phyloP scores from a whole-genome alignment of 2,329 filamentous ascomycete species.

The Cladorrhinum sp. region DNA sequence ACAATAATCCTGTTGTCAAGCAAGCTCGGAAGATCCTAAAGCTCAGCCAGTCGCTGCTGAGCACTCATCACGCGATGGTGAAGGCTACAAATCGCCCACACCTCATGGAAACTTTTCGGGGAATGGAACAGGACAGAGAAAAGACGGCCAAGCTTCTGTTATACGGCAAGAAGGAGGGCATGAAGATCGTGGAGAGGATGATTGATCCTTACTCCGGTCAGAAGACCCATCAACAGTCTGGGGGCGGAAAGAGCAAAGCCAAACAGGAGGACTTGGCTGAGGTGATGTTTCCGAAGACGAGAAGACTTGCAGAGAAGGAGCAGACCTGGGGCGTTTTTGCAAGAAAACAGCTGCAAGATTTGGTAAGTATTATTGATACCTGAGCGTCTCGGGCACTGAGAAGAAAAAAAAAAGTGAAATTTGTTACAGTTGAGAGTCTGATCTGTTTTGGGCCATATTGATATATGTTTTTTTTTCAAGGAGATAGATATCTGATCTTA shows the following conservation, averaged over 20 bases:
- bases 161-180: constrained; percentile 33
- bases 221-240: background rate
- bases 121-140: constrained; percentile 35
- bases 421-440: too few relatives aligned
- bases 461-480: too few relatives aligned
- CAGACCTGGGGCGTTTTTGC: constrained; percentile 24
- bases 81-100: background rate
- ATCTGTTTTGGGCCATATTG: too few relatives aligned
- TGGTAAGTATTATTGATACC: constrained; percentile 16
- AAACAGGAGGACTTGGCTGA: constrained; percentile 31
- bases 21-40: background rate
- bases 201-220: constrained; percentile 11
- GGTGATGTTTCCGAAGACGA: constrained; percentile 32
- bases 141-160: constrained; percentile 33
- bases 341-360: constrained; percentile 22
- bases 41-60: background rate
- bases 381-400: constrained; percentile 8
- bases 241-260: constrained; percentile 8
- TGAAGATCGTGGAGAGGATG: constrained; percentile 26
- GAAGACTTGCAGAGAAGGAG: constrained; percentile 17
- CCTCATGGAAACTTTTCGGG: background rate
- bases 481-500: too few relatives aligned
- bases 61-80: background rate
- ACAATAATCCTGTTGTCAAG: background rate
- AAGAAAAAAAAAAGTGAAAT: too few relatives aligned